Conservation (phyloP, 2,329 filamentous ascomycete genomes). For the Paracoccidioides lutzii region DNA sequence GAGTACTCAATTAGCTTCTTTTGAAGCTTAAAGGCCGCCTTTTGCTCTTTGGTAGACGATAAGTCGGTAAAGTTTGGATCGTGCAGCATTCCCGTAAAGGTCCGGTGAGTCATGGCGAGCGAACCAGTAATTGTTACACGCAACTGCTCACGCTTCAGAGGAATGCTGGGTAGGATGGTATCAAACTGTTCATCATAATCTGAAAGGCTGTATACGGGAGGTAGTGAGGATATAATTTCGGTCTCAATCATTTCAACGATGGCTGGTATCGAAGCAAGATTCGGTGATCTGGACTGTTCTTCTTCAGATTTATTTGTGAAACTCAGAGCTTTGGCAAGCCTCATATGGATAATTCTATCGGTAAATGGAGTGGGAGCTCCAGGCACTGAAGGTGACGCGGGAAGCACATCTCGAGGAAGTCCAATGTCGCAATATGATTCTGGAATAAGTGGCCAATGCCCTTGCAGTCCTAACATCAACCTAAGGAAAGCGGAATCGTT, state of each 20-base stretch:
- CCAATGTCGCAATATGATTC: neutral
- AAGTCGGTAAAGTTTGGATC: conserved; percentile 1
- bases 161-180: neutral
- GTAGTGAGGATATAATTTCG: neutral
- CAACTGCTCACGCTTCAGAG: neutral
- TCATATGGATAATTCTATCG: conserved; percentile 2
- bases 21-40: neutral
- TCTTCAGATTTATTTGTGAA: neutral
- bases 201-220: neutral
- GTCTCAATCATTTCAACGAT: neutral
- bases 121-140: neutral
- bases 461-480: neutral
- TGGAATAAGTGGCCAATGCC: neutral
- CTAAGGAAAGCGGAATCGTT: neutral
- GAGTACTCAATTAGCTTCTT: neutral
- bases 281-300: neutral
- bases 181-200: neutral
- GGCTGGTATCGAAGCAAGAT: neutral
- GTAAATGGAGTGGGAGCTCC: neutral
- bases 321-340: neutral
- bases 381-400: neutral
- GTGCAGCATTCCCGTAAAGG: neutral
- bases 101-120: neutral
- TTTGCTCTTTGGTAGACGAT: neutral
- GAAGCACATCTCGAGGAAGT: neutral